These are phyloP conservation scores for Rhodotorula kratochvilovae DNA, from an alignment of 768 basidiomycete species.

Conservation along the genomic window DNA sequence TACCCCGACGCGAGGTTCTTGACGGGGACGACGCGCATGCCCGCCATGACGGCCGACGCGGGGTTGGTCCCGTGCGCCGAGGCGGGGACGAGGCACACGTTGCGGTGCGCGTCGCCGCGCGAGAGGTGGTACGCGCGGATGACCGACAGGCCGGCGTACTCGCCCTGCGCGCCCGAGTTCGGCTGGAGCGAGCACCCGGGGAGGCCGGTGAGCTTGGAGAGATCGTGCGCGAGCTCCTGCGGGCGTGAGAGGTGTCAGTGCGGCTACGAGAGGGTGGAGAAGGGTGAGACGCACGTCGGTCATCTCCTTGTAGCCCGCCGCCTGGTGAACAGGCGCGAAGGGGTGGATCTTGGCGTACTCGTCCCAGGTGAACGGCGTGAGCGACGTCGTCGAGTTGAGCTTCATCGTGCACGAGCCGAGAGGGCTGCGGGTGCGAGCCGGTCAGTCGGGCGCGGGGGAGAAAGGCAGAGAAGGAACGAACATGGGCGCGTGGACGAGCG, in stretches of 20 bases:
- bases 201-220: conserved; percentile 95
- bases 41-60: conserved; percentile 94
- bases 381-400: conserved; percentile 94
- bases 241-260: background rate
- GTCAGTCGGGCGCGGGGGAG: background rate
- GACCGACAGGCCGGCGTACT: conserved; percentile 90
- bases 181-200: conserved; percentile 93
- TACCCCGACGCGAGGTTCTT: conserved; percentile 82
- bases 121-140: conserved; percentile 93
- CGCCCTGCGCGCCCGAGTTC: conserved; percentile 96
- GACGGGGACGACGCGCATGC: conserved; percentile 91
- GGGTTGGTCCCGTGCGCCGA: conserved; percentile 99
- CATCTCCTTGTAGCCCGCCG: conserved; percentile 74
- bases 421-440: conserved; percentile 32
- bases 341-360: conserved; percentile 88
- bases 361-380: conserved; percentile 93
- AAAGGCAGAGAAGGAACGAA: background rate
- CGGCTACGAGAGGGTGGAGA: background rate
- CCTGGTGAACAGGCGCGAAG: conserved; percentile 84
- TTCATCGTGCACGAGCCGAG: conserved; percentile 46
- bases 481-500: conserved; percentile 93
- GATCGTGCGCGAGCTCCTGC: conserved; percentile 85
- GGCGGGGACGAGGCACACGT: conserved; percentile 68
- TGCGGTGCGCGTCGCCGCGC: conserved; percentile 73
- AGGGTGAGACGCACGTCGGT: conserved; percentile 52